These are phyloP conservation scores for Coemansia sp. DNA, from an alignment of 192 early-diverging fungal genomes.

Conservation along the genomic window DNA sequence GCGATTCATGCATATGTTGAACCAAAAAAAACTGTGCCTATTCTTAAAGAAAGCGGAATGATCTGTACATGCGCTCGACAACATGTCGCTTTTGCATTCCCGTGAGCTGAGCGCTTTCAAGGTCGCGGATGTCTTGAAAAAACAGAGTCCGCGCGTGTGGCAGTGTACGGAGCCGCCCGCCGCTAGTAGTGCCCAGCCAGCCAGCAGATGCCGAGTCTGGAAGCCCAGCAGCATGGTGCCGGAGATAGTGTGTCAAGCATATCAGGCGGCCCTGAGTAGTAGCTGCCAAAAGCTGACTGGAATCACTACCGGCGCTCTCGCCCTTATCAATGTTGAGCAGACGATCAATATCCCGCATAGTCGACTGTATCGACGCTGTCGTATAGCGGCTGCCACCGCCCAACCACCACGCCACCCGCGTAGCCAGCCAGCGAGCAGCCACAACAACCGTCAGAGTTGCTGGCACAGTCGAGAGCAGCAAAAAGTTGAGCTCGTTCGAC, in stretches of 20 bases:
- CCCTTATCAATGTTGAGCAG: conserved; percentile 51
- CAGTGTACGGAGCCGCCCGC: conserved; percentile 45
- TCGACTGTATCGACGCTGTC: conserved; percentile 51
- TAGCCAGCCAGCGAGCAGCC: conserved; percentile 31
- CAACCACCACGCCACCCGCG: conserved; percentile 46
- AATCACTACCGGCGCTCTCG: neutral
- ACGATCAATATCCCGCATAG: conserved; percentile 59
- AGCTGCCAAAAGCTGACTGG: conserved; percentile 2
- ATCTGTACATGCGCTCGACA: conserved; percentile 62
- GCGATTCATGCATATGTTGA: too few relatives aligned
- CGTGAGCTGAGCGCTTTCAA: conserved; percentile 60
- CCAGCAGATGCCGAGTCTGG: conserved; percentile 26
- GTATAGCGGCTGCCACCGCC: conserved; percentile 33
- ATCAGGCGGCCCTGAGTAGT: conserved; percentile 31
- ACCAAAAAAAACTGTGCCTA: too few relatives aligned
- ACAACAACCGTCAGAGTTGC: conserved; percentile 62
- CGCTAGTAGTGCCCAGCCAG: conserved; percentile 12
- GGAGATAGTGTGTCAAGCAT: conserved; percentile 55
- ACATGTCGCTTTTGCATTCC: conserved; percentile 57
- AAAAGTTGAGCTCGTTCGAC: conserved; percentile 95
- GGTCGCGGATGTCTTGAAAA: conserved; percentile 75
- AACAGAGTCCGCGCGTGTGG: conserved; percentile 58
- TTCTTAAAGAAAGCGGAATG: conserved; percentile 59
- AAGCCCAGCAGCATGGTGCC: conserved; percentile 56
- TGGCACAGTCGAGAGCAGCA: conserved; percentile 78